Conservation (phyloP, 2,329 filamentous ascomycete genomes). For the Aspergillus neoniger region DNA sequence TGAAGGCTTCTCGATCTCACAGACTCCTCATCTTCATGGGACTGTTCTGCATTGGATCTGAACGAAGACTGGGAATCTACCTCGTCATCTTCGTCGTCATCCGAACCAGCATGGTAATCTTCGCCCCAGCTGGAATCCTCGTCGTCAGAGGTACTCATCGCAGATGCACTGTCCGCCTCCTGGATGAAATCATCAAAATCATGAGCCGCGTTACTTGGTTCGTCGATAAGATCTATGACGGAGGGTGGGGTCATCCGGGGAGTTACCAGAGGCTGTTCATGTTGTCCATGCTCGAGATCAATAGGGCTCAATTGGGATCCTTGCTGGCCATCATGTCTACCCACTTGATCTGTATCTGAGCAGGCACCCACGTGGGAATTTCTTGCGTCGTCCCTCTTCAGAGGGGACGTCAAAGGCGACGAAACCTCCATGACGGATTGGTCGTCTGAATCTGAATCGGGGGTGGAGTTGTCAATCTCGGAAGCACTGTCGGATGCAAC, state of each 20-base stretch:
- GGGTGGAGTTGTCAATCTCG: slow-evolving; percentile 16
- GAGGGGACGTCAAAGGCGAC: slow-evolving; percentile 28
- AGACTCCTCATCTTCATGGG: slow-evolving; percentile 10
- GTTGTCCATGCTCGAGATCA: slow-evolving; percentile 16
- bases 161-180: slow-evolving; percentile 10
- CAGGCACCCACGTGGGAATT: not conserved
- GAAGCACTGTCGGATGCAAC: slow-evolving; percentile 9
- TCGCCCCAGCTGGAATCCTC: slow-evolving; percentile 9
- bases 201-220: not conserved
- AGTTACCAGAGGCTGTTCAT: slow-evolving; percentile 24
- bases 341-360: not conserved
- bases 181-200: slow-evolving; percentile 8
- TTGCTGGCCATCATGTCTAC: not conserved
- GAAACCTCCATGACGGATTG: slow-evolving; percentile 23
- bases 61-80: slow-evolving; percentile 6
- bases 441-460: slow-evolving; percentile 22
- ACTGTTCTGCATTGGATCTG: slow-evolving; percentile 10
- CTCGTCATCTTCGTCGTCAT: slow-evolving; percentile 17
- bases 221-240: not conserved
- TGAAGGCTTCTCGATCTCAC: slow-evolving; percentile 2
- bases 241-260: slow-evolving; percentile 27
- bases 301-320: slow-evolving; percentile 19
- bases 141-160: slow-evolving; percentile 1
- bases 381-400: slow-evolving; percentile 14
- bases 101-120: slow-evolving; percentile 10